Evolutionary conservation across 108 stramenopile species (phyloP).

Genomic region (Pseudonitzschia pungens): DNA sequence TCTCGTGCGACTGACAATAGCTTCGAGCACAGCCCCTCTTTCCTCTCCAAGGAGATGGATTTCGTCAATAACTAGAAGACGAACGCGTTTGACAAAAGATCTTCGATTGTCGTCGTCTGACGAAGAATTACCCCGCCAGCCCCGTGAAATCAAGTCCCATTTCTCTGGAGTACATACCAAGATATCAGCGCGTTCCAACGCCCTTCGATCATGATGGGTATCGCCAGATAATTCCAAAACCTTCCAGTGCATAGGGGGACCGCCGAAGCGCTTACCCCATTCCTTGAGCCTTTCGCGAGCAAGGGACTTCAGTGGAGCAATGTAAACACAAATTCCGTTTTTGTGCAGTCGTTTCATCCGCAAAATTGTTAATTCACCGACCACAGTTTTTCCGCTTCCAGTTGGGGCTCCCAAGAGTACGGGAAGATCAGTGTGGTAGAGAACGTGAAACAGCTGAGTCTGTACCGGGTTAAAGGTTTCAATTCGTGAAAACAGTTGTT

Average conservation of each 20-base stretch:
- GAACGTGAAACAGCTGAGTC: conserved; percentile 89
- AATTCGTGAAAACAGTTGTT: conserved; percentile 87
- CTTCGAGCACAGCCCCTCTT: conserved; percentile 97
- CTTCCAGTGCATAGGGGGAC: conserved; percentile 77
- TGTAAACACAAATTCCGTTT: conserved; percentile 91
- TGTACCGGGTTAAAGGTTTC: conserved; percentile 96
- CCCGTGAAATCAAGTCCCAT: conserved; percentile 96
- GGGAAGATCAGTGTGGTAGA: conserved; percentile 88
- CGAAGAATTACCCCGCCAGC: conserved; percentile 76
- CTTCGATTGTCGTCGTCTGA: conserved; percentile 53
- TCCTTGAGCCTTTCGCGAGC: conserved; percentile 96
- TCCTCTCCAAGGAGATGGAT: conserved; percentile 99
- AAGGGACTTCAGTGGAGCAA: conserved; percentile 97
- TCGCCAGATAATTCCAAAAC: conserved; percentile 98
- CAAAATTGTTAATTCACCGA: conserved; percentile 54
- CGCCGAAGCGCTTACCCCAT: conserved; percentile 86
- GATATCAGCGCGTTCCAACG: conserved; percentile 89
- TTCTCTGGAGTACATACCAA: conserved; percentile 99
- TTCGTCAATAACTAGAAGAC: conserved; percentile 96
- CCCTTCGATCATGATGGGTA: conserved; percentile 84
- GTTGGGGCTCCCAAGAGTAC: conserved; percentile 98
- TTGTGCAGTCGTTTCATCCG: conserved; percentile 80
- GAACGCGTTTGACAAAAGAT: conserved; percentile 80
- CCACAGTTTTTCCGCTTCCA: conserved; percentile 55
- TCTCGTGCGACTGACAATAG: conserved; percentile 93